A percentile compares a stretch with the other conserved stretches of the same genome.
Conservation (phyloP, 208 protist species). For the Trypanosoma vivax region DNA sequence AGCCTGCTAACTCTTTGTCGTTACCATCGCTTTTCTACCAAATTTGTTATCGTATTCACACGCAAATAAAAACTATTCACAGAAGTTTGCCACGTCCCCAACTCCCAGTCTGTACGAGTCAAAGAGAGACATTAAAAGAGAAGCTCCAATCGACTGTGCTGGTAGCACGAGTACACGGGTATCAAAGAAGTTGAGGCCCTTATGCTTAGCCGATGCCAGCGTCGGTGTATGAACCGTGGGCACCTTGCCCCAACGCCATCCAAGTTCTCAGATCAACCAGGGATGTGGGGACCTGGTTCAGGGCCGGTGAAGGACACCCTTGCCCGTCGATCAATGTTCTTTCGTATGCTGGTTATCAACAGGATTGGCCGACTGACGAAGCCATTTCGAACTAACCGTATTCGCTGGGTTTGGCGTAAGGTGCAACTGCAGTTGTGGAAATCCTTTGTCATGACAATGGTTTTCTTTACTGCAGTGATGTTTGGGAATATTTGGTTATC, state of each 20-base stretch:
- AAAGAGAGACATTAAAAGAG: too few relatives aligned
- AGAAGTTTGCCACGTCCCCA: too few relatives aligned
- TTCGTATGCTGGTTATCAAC: slow-evolving; percentile 81
- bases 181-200: neutral
- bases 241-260: slow-evolving; percentile 72
- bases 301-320: slow-evolving; percentile 83
- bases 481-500: slow-evolving; percentile 83
- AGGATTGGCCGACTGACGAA: slow-evolving; percentile 79
- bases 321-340: slow-evolving; percentile 76
- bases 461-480: slow-evolving; percentile 68
- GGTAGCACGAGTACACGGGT: too few relatives aligned
- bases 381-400: slow-evolving; percentile 75
- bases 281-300: slow-evolving; percentile 78
- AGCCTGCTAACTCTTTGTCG: too few relatives aligned
- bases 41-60: too few relatives aligned
- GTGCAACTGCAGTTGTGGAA: slow-evolving; percentile 84
- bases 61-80: too few relatives aligned
- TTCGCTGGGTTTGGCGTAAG: slow-evolving; percentile 80
- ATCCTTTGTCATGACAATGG: slow-evolving; percentile 81
- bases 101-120: too few relatives aligned
- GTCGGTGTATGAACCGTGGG: slow-evolving; percentile 58
- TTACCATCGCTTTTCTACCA: too few relatives aligned
- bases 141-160: too few relatives aligned
- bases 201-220: slow-evolving; percentile 66
- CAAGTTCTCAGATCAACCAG: slow-evolving; percentile 80